Conservation (phyloP, 2,329 filamentous ascomycete species). For the Dactylellina haptotyla region DNA sequence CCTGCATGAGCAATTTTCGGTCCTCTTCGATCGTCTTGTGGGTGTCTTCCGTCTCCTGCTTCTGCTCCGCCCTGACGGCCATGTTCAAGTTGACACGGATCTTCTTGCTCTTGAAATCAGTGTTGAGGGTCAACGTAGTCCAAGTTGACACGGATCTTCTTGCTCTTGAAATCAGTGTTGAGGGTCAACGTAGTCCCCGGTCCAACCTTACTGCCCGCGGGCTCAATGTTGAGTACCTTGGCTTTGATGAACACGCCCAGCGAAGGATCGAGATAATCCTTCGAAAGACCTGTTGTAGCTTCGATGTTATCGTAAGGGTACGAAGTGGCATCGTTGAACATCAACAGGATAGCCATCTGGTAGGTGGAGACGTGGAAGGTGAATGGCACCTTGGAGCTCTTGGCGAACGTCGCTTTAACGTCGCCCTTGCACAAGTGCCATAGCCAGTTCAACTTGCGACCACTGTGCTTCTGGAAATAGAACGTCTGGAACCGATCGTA, state of each 20-base stretch:
- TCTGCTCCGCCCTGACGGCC: conserved; percentile 91
- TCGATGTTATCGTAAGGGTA: conserved; percentile 89
- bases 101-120: conserved; percentile 98
- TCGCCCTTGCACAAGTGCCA: conserved; percentile 99
- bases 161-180: conserved; percentile 96
- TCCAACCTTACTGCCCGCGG: conserved; percentile 78
- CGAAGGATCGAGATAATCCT: conserved; percentile 86
- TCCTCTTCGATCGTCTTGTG: conserved; percentile 99
- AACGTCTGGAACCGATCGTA: conserved; percentile 90
- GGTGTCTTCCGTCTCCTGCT: conserved; percentile 94
- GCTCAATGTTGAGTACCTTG: conserved; percentile 80
- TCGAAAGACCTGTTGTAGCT: conserved; percentile 79
- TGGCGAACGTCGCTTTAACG: conserved; percentile 91
- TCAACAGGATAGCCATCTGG: conserved; percentile 93
- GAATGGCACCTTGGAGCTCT: conserved; percentile 86
- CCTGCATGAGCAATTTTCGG: conserved; percentile 93
- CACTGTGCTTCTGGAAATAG: conserved; percentile 96
- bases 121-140: conserved; percentile 92
- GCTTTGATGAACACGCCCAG: conserved; percentile 89
- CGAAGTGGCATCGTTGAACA: conserved; percentile 91
- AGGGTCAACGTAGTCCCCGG: conserved; percentile 82
- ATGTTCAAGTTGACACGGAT: conserved; percentile 96
- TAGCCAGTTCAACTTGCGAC: conserved; percentile 95
- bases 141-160: conserved; percentile 96
- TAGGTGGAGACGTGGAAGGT: conserved; percentile 98